A percentile compares a stretch with the other conserved stretches of the same genome.
Evolutionary conservation across 129 eudicot species (phyloP).

Genomic region (Flaveria robusta): DNA sequence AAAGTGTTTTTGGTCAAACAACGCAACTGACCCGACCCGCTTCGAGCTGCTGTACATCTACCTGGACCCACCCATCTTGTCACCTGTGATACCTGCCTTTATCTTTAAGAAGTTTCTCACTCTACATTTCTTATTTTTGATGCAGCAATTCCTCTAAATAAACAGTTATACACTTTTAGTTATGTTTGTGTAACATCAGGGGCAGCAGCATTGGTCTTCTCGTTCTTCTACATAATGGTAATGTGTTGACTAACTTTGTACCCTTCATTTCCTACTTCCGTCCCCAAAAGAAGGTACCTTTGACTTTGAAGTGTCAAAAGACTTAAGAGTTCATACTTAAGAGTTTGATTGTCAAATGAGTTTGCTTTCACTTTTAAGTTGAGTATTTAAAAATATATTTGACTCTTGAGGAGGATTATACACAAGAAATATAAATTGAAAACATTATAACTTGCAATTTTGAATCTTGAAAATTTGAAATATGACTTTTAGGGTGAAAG

Average conservation of each 20-base stretch:
- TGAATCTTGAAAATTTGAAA: constrained; percentile 3
- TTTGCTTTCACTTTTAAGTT: not conserved
- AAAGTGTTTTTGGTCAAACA: not conserved
- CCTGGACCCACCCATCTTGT: not conserved
- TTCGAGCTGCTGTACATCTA: not conserved
- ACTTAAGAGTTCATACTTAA: not conserved
- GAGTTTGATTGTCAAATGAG: not conserved
- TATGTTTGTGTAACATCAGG: constrained; percentile 86
- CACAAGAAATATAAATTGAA: not conserved
- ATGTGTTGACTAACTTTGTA: constrained; percentile 5
- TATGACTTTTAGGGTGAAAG: not conserved
- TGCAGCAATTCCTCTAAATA: constrained; percentile 86
- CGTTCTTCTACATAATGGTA: constrained; percentile 69
- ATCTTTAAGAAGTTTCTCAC: not conserved
- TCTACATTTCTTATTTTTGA: constrained; percentile 6
- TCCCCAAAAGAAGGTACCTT: constrained; percentile 5
- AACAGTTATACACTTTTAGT: constrained; percentile 83
- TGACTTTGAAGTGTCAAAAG: constrained; percentile 11
- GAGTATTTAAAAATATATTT: constrained; percentile 15
- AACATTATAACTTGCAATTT: not conserved
- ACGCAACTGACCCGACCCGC: not conserved
- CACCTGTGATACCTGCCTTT: not conserved
- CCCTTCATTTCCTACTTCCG: not conserved
- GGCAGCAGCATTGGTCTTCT: constrained; percentile 76
- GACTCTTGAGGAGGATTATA: not conserved